Percentiles rank a stretch among this genome's conserved stretches.
Conservation (phyloP, 225 moss, liverwort and hornwort genomes). For the Antitrichia curtipendula region DNA sequence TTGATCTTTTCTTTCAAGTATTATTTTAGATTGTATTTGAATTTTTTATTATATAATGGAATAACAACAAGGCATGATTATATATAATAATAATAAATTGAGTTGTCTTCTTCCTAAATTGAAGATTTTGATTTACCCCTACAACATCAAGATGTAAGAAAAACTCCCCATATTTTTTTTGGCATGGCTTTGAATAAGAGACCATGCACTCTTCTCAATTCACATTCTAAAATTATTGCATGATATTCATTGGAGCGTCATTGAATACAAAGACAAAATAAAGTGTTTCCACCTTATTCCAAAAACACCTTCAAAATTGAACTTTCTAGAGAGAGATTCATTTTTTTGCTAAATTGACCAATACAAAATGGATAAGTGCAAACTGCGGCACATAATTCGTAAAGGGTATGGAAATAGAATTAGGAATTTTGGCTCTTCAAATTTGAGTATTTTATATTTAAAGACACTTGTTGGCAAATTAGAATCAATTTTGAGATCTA, state of each 20-base stretch:
- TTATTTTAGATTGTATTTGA: background rate
- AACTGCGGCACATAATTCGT: background rate
- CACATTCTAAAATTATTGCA: background rate
- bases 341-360: background rate
- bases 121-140: background rate
- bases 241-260: background rate
- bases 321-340: background rate
- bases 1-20: background rate
- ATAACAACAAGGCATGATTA: background rate
- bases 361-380: background rate
- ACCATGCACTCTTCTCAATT: background rate
- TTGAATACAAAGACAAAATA: background rate
- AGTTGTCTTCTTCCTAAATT: background rate
- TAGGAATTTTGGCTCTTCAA: background rate
- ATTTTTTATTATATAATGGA: background rate
- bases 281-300: background rate
- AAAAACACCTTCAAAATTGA: background rate
- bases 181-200: background rate
- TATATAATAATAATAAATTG: background rate
- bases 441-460: background rate
- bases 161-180: background rate
- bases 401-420: background rate
- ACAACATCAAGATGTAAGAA: background rate
- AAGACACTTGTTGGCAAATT: background rate
- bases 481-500: background rate